Conservation (phyloP, 306 rosid species). For the Sesbania bispinosa region DNA sequence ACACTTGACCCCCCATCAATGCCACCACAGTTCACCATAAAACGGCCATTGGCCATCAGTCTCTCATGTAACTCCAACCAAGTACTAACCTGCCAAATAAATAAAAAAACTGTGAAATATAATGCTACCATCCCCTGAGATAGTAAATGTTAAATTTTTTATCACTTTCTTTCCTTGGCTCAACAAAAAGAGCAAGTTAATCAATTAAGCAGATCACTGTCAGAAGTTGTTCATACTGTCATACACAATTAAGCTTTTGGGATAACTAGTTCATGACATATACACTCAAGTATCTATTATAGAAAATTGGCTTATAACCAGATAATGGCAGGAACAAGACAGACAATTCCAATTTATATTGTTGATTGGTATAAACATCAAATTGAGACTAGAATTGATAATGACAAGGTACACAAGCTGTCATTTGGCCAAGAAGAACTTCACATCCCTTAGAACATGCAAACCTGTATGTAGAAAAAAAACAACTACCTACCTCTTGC, state of each 20-base stretch:
- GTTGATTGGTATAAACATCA: not conserved
- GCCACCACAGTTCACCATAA: slow-evolving; percentile 95
- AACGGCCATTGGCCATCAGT: slow-evolving; percentile 73
- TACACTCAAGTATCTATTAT: not conserved
- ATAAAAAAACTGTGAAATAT: slow-evolving; percentile 3
- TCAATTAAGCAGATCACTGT: not conserved
- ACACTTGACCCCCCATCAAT: slow-evolving; percentile 42
- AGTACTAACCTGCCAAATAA: slow-evolving; percentile 46
- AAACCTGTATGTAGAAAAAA: slow-evolving; percentile 7
- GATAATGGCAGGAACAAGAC: not conserved
- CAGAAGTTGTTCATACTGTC: not conserved
- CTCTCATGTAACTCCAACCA: slow-evolving; percentile 65
- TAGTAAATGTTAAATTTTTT: not conserved
- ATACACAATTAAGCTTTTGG: not conserved
- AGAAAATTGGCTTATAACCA: not conserved
- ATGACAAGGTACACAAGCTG: too few species aligned
- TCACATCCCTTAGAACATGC: not conserved
- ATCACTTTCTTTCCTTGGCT: not conserved
- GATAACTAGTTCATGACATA: too few species aligned
- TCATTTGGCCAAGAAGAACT: not conserved
- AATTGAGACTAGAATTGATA: too few species aligned
- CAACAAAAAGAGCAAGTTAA: not conserved
- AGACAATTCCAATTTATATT: not conserved
- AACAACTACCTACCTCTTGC: slow-evolving; percentile 58
- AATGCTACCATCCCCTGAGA: not conserved